Percentiles rank a stretch among this genome's conserved stretches.
Evolutionary conservation across 805 yeast species (phyloP).

Genomic region (Zygoascus bituminiphila): DNA sequence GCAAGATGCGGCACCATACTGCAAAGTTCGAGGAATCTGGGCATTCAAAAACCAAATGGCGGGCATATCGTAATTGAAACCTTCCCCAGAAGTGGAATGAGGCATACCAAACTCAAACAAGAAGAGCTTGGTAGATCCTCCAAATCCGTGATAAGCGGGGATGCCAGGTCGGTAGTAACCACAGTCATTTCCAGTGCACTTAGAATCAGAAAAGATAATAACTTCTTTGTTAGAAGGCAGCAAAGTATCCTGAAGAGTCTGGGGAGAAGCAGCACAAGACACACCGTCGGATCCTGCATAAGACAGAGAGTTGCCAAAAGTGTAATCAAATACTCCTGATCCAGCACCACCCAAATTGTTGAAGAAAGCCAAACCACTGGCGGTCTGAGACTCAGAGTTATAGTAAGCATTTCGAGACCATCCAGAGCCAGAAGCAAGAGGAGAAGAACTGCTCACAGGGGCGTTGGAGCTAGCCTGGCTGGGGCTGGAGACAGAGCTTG

Average conservation of each 20-base stretch:
- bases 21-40: slow-evolving; percentile 91
- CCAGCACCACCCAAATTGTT: slow-evolving; percentile 85
- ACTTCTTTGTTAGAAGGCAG: slow-evolving; percentile 69
- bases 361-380: slow-evolving; percentile 69
- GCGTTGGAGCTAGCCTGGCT: slow-evolving; percentile 18
- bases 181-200: slow-evolving; percentile 45
- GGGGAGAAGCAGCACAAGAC: slow-evolving; percentile 61
- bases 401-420: slow-evolving; percentile 78
- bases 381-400: slow-evolving; percentile 52
- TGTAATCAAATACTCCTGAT: slow-evolving; percentile 79
- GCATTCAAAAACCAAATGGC: slow-evolving; percentile 96
- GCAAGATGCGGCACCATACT: slow-evolving; percentile 78
- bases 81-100: slow-evolving; percentile 40
- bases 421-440: slow-evolving; percentile 24
- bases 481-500: slow-evolving; percentile 21
- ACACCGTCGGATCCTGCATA: slow-evolving; percentile 72
- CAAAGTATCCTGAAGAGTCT: slow-evolving; percentile 59
- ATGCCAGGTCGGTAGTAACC: slow-evolving; percentile 79
- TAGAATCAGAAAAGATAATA: slow-evolving; percentile 60
- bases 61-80: slow-evolving; percentile 70
- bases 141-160: slow-evolving; percentile 94
- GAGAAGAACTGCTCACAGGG: slow-evolving; percentile 8
- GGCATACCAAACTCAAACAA: slow-evolving; percentile 96
- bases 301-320: slow-evolving; percentile 90
- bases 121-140: slow-evolving; percentile 76